Evolutionary conservation across 2,329 filamentous ascomycete genomes (phyloP).

Genomic region (Fusarium sp.): DNA sequence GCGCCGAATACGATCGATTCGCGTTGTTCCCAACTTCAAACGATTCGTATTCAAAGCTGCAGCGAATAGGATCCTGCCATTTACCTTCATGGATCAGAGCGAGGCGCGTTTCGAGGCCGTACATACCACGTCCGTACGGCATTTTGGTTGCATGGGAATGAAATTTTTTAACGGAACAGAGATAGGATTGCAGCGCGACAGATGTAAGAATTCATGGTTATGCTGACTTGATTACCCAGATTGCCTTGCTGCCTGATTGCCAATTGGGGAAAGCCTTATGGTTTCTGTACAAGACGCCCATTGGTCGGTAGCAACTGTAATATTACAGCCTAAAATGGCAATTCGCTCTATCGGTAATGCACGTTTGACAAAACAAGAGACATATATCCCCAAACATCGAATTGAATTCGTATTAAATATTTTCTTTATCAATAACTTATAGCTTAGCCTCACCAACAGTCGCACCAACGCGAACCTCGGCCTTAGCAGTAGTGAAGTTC

Average conservation of each 20-base stretch:
- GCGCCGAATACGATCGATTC: background rate
- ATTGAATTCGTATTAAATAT: too few relatives aligned
- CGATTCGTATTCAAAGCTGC: background rate
- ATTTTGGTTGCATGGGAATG: background rate
- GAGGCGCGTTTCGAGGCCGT: background rate
- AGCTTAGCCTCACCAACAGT: background rate
- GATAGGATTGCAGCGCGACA: too few relatives aligned
- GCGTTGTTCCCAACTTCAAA: rapidly evolving
- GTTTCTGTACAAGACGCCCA: rapidly evolving
- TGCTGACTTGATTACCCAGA: background rate
- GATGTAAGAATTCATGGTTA: too few relatives aligned
- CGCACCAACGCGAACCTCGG: background rate
- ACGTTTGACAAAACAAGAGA: too few relatives aligned
- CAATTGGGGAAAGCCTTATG: background rate
- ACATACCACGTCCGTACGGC: background rate
- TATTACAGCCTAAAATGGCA: too few relatives aligned
- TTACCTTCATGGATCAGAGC: background rate
- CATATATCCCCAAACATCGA: too few relatives aligned
- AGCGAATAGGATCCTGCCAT: background rate
- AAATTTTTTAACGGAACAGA: too few relatives aligned
- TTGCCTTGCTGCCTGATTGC: background rate
- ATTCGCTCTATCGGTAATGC: too few relatives aligned
- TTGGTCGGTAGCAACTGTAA: background rate
- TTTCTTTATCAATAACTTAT: rapidly evolving
- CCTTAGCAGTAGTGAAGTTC: slow-evolving; percentile 13